Evolutionary conservation across 768 basidiomycete species (phyloP).

Genomic region (Pulveroboletus sp.): DNA sequence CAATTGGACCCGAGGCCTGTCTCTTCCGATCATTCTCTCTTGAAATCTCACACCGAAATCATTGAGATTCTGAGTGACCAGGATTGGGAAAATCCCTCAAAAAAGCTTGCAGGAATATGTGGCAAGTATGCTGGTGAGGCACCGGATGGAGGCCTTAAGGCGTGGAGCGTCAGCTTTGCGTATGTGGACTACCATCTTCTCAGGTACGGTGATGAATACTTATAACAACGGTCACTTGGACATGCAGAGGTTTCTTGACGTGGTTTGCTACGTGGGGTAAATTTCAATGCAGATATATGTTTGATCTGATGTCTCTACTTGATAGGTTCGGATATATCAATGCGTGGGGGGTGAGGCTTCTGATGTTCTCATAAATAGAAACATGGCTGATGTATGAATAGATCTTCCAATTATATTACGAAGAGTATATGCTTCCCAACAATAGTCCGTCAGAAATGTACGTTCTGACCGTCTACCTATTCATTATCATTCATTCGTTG

Average conservation of each 20-base stretch:
- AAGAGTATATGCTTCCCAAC: conserved; percentile 45
- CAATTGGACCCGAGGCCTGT: no score
- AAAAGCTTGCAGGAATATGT: conserved; percentile 9
- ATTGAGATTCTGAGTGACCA: neutral
- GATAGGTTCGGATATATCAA: conserved; percentile 67
- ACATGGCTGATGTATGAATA: conserved; percentile 21
- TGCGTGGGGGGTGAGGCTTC: conserved; percentile 59
- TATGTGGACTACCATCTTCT: conserved; percentile 6
- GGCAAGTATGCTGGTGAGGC: conserved; percentile 19
- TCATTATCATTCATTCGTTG: neutral
- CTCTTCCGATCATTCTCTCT: neutral
- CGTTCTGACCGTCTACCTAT: conserved; percentile 7
- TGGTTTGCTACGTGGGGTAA: conserved; percentile 39
- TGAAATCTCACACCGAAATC: conserved; percentile 11
- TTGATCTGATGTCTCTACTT: neutral
- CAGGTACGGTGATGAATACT: neutral
- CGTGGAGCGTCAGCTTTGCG: conserved; percentile 30
- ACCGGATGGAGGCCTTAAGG: conserved; percentile 31
- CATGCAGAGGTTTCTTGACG: conserved; percentile 18
- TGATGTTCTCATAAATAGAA: neutral
- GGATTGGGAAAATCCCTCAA: conserved; percentile 6
- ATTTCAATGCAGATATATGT: neutral
- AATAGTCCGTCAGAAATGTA: conserved; percentile 64
- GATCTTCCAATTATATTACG: conserved; percentile 74
- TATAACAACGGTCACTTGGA: neutral